Evolutionary conservation across 768 basidiomycete genomes (phyloP), one percentile per base, ranked within the genome.

Genomic region (Strobilomyces confusus): DNA sequence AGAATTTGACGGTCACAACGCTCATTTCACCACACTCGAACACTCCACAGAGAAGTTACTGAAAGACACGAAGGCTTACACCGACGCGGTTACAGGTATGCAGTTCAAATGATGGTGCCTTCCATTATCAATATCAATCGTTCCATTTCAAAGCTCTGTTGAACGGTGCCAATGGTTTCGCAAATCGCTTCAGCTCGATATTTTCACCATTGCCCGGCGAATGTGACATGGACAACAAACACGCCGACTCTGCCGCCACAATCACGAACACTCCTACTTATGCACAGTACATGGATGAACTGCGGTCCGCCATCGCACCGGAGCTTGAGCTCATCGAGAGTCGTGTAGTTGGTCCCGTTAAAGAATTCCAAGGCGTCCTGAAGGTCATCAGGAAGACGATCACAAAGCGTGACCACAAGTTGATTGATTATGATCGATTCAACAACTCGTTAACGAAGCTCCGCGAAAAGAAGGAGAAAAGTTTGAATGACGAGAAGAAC

Each of bases 391-490:
- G 95, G 63, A 99, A 98, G 79, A 92, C 83, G 17, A 92, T 97
- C 63, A 91, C 89, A 8, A 99, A 99, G 75, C 81, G 97, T 34
- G 93, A 98, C 30, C 97, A 99, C 72, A 99, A 99, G 89, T 78
- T 98, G 54, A 76, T 87, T 23, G 97, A 99, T 72, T 99, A 86
- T 61, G 97, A 99, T 74, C 87, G 97, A 46, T 90, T 83, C 78
- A 98, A 98, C 71, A 98, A 97, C 64, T 92, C 92, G 19, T 74
- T 98, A 59, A 93, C 87, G 52, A 98, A 99, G 72, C 77, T 98
- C 54, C 79, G 97, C 53, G 95, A 99, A 69, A 99, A 99, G 82
- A 95, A 98, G 73, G 95, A 99, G 67, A 99, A 98, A 74, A 86
- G 89, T 19, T 73, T 98, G 58, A 92, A 76, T 61, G 95, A 98